Evolutionary conservation across 1,139 yeast species (phyloP).

Genomic region (Spathaspora sp.): DNA sequence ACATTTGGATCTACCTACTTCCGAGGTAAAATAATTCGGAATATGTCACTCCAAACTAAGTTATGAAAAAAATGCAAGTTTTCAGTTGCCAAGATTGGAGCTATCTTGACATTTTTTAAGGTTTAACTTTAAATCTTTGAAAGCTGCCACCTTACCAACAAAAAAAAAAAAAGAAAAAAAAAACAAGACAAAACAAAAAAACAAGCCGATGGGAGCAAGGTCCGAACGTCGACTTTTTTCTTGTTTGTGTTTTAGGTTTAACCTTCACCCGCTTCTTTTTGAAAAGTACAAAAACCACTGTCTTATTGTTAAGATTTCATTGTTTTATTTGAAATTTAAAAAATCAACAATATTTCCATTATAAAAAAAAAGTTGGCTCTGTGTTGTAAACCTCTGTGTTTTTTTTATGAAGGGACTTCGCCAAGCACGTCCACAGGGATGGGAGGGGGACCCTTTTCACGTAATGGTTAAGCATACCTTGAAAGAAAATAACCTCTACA

Average conservation of each 20-base stretch:
- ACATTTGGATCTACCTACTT: background rate
- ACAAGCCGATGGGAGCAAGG: background rate
- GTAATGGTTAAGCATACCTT: background rate
- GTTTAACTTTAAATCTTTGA: background rate
- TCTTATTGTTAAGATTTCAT: background rate
- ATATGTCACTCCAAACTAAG: background rate
- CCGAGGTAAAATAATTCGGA: background rate
- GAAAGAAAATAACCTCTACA: background rate
- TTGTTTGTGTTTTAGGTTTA: background rate
- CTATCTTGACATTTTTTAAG: constrained; percentile 1
- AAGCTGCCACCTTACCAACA: background rate
- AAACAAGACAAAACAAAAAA: background rate
- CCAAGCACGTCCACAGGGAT: background rate
- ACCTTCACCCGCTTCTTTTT: constrained; percentile 2
- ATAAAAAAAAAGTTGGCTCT: background rate
- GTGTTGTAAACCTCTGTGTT: background rate
- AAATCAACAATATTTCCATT: background rate
- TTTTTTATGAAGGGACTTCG: background rate
- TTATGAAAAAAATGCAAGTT: background rate
- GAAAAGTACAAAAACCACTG: background rate
- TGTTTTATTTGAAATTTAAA: background rate
- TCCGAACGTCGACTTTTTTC: background rate
- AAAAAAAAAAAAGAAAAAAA: background rate
- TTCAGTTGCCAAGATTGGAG: constrained; percentile 1
- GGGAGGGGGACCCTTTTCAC: background rate